phyloP scores from a whole-genome alignment of 129 eudicot genomes.

The Escallonia herrerae region DNA sequence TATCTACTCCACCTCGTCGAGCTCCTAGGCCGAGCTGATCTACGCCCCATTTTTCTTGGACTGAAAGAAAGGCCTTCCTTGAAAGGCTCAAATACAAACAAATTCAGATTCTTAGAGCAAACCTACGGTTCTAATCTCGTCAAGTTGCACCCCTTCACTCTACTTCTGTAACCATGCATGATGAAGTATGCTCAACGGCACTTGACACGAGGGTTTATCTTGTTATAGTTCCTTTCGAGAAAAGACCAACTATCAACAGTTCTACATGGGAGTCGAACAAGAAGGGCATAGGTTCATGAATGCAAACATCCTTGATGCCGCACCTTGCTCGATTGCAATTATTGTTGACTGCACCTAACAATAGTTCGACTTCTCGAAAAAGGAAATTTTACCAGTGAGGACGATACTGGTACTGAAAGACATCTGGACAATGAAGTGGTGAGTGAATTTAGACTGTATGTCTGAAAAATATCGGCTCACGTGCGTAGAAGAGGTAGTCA shows the following conservation, averaged over 20 bases:
- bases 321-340: conserved; percentile 2
- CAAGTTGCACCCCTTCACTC: conserved; percentile 1
- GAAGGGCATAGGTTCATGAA: background rate
- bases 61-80: background rate
- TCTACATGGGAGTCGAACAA: background rate
- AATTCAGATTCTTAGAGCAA: conserved; percentile 6
- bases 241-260: background rate
- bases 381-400: background rate
- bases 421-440: conserved; percentile 1
- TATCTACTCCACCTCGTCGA: conserved; percentile 8
- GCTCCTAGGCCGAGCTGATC: conserved; percentile 1
- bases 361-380: background rate
- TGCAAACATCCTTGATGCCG: background rate
- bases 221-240: conserved; percentile 2
- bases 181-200: conserved; percentile 5
- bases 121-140: background rate
- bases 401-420: background rate
- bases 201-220: background rate
- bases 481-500: background rate
- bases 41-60: background rate
- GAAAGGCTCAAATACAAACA: background rate
- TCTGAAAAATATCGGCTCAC: background rate
- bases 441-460: background rate
- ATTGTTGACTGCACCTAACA: conserved; percentile 1
- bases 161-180: background rate